These are phyloP conservation scores for Aspergillus fijiensis DNA, from an alignment of 2,329 filamentous ascomycete species.

Conservation along the genomic window DNA sequence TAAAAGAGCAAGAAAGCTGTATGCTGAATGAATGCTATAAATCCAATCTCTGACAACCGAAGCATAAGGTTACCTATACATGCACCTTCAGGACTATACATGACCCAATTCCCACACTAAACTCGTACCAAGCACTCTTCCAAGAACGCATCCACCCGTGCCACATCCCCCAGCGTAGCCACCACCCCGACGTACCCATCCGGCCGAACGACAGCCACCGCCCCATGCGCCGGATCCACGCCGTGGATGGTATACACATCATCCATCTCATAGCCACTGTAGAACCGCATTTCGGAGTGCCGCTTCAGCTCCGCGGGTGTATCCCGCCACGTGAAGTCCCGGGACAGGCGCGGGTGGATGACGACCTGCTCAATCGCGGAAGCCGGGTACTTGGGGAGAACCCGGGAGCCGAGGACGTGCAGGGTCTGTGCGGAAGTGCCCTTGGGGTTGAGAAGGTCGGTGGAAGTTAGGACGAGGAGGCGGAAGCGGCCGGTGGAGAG, in stretches of 20 bases:
- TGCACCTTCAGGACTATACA: background rate
- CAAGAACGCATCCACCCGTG: conserved; percentile 29
- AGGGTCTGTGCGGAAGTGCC: conserved; percentile 30
- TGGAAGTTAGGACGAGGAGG: conserved; percentile 36
- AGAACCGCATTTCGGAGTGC: conserved; percentile 38
- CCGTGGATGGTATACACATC: conserved; percentile 40
- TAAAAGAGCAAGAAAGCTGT: background rate
- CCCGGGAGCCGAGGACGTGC: conserved; percentile 18
- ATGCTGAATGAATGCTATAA: background rate
- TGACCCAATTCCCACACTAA: background rate
- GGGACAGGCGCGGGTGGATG: conserved; percentile 31
- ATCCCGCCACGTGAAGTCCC: conserved; percentile 35
- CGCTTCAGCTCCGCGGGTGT: conserved; percentile 32
- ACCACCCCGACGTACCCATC: conserved; percentile 40
- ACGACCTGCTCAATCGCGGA: conserved; percentile 36
- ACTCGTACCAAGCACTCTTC: conserved; percentile 13
- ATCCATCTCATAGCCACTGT: conserved; percentile 34
- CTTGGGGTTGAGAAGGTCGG: conserved; percentile 33
- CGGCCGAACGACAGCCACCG: conserved; percentile 37
- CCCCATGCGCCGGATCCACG: conserved; percentile 31
- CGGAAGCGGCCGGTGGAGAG: conserved; percentile 40
- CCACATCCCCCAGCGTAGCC: conserved; percentile 28
- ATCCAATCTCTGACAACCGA: background rate
- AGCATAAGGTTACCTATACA: background rate
- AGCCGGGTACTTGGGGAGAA: conserved; percentile 27